Evolutionary conservation across 2,329 filamentous ascomycete genomes (phyloP).

Genomic region (Pleoardoris graminearum): DNA sequence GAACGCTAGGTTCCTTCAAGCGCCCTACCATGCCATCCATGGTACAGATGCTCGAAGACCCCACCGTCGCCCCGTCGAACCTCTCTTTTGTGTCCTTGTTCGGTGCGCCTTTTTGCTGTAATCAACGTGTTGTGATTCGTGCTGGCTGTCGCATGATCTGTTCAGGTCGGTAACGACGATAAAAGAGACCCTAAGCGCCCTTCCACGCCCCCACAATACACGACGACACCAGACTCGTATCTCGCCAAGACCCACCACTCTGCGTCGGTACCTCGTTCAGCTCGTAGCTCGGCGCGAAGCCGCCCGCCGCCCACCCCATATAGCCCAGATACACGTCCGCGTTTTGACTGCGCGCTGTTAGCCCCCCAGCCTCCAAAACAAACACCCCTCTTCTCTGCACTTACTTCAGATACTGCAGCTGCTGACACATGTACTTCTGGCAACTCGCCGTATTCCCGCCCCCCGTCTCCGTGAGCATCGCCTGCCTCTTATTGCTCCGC

Average conservation of each 20-base stretch:
- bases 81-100: too few species aligned
- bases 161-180: too few species aligned
- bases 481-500: conserved; percentile 42
- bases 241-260: conserved; percentile 19
- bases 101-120: too few species aligned
- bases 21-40: too few species aligned
- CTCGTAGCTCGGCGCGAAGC: conserved; percentile 30
- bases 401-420: conserved; percentile 37
- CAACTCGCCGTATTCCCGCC: conserved; percentile 45
- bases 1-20: too few species aligned
- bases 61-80: too few species aligned
- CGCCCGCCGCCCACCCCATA: conserved; percentile 35
- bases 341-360: conserved; percentile 24
- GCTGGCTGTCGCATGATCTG: too few species aligned
- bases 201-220: conserved; percentile 27
- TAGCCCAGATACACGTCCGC: conserved; percentile 40
- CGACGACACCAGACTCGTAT: conserved; percentile 20
- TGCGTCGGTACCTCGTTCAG: conserved; percentile 29
- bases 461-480: conserved; percentile 49
- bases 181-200: too few species aligned
- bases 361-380: background rate
- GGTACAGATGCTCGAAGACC: too few species aligned
- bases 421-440: conserved; percentile 38
- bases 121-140: too few species aligned
- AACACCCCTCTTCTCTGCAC: background rate